Evolutionary conservation across 768 basidiomycete genomes (phyloP).

Genomic region (Tylopilus subfusipes): DNA sequence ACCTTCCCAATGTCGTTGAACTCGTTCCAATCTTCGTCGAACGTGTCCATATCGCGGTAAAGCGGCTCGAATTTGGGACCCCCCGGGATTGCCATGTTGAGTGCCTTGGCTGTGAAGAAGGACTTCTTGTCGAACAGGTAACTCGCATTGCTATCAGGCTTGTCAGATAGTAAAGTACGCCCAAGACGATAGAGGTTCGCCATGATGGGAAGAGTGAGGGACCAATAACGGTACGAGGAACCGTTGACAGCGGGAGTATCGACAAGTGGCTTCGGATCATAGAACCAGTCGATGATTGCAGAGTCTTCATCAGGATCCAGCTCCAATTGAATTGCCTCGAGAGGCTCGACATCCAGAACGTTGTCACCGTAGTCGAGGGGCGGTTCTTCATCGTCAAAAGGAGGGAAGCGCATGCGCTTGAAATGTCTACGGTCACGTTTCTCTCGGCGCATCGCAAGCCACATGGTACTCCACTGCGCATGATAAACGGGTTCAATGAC

Average conservation of each 20-base stretch:
- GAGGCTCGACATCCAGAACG: conserved; percentile 93
- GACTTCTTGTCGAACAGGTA: conserved; percentile 97
- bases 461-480: conserved; percentile 99
- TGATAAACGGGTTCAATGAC: conserved; percentile 98
- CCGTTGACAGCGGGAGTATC: conserved; percentile 93
- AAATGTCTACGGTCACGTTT: conserved; percentile 98
- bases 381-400: conserved; percentile 98
- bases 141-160: conserved; percentile 83
- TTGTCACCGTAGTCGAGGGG: conserved; percentile 99
- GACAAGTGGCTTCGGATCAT: conserved; percentile 91
- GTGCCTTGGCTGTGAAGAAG: conserved; percentile 97
- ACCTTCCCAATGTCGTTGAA: conserved; percentile 99
- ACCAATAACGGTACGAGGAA: conserved; percentile 90
- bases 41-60: conserved; percentile 94
- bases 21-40: conserved; percentile 99
- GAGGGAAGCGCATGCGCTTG: conserved; percentile 99
- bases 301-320: conserved; percentile 88
- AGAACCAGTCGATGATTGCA: conserved; percentile 96
- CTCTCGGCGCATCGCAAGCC: conserved; percentile 98
- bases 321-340: conserved; percentile 97
- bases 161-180: conserved; percentile 88
- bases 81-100: conserved; percentile 96
- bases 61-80: conserved; percentile 99
- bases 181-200: conserved; percentile 96
- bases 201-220: conserved; percentile 89